Base-by-base conservation (phyloP, 2,329 filamentous ascomycete species). In the Penicillium fuscoglaucum region DNA sequence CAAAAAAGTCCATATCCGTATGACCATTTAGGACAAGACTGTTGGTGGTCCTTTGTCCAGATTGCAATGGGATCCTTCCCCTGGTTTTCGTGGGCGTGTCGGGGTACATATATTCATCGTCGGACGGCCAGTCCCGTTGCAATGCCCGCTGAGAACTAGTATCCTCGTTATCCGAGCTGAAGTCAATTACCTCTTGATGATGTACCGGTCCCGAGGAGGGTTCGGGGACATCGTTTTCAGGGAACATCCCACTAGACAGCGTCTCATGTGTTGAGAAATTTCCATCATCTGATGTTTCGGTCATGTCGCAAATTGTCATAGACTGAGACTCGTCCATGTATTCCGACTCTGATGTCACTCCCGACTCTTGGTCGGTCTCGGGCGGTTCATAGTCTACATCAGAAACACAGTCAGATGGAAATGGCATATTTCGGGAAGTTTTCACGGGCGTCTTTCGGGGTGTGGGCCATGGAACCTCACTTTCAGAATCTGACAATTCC, bases 241-340 rank as follows among this genome's bases (percentile, higher is more conserved):
- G 6, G 28, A 21, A 52, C 17, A 44, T 12, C 1, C 39, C 39
- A 40, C 45, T 55, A 1, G 53, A 55, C 21, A 55, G n/a, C 15
- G 45, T 44, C 24, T 52, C 40, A 28, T 56, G 54, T 2, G 54
- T 56, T 1, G 54, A 52, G 15, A 52, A 56, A 0, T 45, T 43
- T 2, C n/a, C 47, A 15, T 56, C 54, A 12, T 56, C 54, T 0
- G 13, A n/a, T 8, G 54, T 56, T 10, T 52, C 54, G 2, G 29
- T 52, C 26, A n/a, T n/a, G 2, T 45, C 31, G 6, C 29, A 12
- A 10, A 52, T 45, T 0, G 39, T 37, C 1, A 43, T 24, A 2
- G 47, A 39, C n/a, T 8, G 24, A 39, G 39, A 37, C 3, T 28
- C 13, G 0, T 10, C 13, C 24, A 40, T 12, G 2, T 1, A n/a